Percentiles rank a stretch among this genome's conserved stretches.
Conservation (phyloP, 164 flowering plant genomes). For the Nymphaea colorata region DNA sequence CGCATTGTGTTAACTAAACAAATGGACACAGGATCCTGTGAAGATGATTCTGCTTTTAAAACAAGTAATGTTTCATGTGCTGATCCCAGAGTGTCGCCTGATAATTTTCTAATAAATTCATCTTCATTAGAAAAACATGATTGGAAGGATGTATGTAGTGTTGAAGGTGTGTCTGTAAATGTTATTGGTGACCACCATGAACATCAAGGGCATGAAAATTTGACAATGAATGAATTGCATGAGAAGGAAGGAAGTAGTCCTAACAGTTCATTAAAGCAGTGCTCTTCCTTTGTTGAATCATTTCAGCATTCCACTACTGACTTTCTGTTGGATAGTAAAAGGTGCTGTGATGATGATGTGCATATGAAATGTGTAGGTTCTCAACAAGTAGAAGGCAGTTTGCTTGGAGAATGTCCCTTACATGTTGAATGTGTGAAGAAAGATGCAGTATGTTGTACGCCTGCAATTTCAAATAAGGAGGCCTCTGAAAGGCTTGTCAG, state of each 20-base stretch:
- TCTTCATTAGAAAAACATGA: constrained; percentile 14
- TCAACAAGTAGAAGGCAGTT: no score
- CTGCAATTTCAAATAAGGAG: no score
- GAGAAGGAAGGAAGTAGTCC: not conserved
- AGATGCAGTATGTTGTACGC: no score
- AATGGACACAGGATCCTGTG: constrained; percentile 31
- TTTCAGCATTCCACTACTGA: not conserved
- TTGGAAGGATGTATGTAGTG: constrained; percentile 6
- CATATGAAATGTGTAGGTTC: not conserved
- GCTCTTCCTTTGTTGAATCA: not conserved
- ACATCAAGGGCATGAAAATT: not conserved
- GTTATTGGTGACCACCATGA: not conserved
- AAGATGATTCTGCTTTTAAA: constrained; percentile 16
- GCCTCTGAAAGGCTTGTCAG: no score
- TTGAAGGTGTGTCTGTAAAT: constrained; percentile 11
- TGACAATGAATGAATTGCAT: not conserved
- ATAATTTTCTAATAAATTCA: constrained; percentile 13
- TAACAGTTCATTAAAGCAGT: not conserved
- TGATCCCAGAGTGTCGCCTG: constrained; percentile 18
- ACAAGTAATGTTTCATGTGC: constrained; percentile 14
- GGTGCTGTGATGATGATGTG: not conserved
- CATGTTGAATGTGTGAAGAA: no score
- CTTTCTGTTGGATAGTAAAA: not conserved
- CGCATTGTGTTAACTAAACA: constrained; percentile 24
- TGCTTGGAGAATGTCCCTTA: no score